Evolutionary conservation across 345 rosid species (phyloP).

Genomic region (Limnanthes douglasii): DNA sequence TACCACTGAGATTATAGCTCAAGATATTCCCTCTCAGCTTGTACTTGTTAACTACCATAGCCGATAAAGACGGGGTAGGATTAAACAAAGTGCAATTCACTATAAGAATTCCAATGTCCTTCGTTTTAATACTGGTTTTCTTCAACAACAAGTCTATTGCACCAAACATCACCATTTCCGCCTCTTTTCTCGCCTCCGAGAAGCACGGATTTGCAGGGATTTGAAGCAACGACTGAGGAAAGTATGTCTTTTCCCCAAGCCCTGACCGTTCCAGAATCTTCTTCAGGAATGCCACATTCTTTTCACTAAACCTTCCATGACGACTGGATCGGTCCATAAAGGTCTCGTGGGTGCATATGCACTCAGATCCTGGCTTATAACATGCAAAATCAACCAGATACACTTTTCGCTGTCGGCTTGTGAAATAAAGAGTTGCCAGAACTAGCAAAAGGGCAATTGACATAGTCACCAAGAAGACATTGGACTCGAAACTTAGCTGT

Average conservation of each 20-base stretch:
- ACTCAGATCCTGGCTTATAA: conserved; percentile 48
- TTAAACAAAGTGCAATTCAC: conserved; percentile 18
- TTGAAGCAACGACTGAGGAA: conserved; percentile 52
- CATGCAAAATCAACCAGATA: conserved; percentile 66
- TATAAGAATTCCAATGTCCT: conserved; percentile 10
- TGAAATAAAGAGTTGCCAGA: conserved; percentile 47
- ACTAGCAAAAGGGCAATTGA: conserved; percentile 27
- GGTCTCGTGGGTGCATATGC: conserved; percentile 24
- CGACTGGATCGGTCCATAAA: conserved; percentile 64
- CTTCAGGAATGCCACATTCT: conserved; percentile 58
- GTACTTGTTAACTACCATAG: conserved; percentile 11
- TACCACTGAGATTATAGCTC: conserved; percentile 23
- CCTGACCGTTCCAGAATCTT: conserved; percentile 74
- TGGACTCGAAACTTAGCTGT: conserved; percentile 36
- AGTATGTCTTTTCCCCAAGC: conserved; percentile 78
- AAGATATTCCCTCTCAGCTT: conserved; percentile 15
- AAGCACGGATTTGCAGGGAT: conserved; percentile 69
- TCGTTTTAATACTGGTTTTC: conserved; percentile 30
- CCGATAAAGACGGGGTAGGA: conserved; percentile 18
- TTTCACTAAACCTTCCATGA: conserved; percentile 42
- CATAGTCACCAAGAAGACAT: conserved; percentile 37
- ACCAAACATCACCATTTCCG: conserved; percentile 88
- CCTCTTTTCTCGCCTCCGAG: conserved; percentile 82
- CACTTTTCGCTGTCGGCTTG: conserved; percentile 57
- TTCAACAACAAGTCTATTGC: conserved; percentile 58